Conservation (phyloP, 805 yeast species). For the Spencermartinsiella europaea region DNA sequence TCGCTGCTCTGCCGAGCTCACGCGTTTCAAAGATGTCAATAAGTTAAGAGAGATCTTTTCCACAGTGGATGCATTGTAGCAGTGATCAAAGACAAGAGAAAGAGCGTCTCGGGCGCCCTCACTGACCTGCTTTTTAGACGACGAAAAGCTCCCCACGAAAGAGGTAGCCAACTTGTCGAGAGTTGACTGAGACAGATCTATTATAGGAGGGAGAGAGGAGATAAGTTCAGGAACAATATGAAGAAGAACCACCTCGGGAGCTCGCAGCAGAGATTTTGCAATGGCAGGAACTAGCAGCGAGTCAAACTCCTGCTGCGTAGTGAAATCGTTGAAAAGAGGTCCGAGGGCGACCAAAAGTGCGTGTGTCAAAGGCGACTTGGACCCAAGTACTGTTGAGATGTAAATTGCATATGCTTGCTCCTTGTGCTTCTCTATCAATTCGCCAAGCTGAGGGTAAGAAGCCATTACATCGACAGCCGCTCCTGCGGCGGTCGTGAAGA, state of each 20-base stretch:
- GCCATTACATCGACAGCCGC: constrained; percentile 23
- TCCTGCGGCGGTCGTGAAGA: constrained; percentile 35
- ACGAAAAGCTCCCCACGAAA: constrained; percentile 53
- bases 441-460: constrained; percentile 18
- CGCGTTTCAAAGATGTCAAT: constrained; percentile 52
- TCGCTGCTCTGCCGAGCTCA: constrained; percentile 63
- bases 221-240: constrained; percentile 49
- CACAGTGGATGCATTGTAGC: constrained; percentile 27
- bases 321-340: constrained; percentile 41
- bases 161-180: constrained; percentile 46
- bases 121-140: constrained; percentile 66
- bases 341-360: constrained; percentile 32
- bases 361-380: constrained; percentile 23
- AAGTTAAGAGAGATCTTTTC: constrained; percentile 46
- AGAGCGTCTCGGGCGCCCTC: constrained; percentile 40
- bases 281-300: constrained; percentile 50
- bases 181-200: constrained; percentile 42
- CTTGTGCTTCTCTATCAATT: constrained; percentile 13
- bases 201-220: constrained; percentile 26
- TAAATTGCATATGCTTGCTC: constrained; percentile 23
- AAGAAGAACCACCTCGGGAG: constrained; percentile 69
- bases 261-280: constrained; percentile 70
- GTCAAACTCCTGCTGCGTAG: constrained; percentile 38
- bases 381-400: constrained; percentile 28
- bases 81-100: constrained; percentile 26